Evolutionary conservation across 179 eudicot genomes (phyloP).

Genomic region (Heliamphora pulchella): DNA sequence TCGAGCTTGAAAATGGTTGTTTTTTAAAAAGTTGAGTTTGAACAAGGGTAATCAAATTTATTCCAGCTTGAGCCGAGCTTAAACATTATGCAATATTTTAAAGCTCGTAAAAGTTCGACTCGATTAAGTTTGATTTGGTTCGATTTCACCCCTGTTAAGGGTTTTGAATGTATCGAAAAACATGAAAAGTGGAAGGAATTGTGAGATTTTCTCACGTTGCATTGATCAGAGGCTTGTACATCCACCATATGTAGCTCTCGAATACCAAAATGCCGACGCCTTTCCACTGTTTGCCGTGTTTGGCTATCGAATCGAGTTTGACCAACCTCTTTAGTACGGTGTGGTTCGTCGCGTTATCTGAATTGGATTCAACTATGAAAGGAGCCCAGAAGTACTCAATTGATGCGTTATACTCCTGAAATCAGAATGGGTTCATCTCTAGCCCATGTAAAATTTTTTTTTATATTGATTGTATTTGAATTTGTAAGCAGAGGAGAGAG

Average conservation of each 20-base stretch:
- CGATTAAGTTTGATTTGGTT: too few relatives aligned
- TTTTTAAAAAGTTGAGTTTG: too few relatives aligned
- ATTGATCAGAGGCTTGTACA: constrained; percentile 80
- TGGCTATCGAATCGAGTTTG: constrained; percentile 62
- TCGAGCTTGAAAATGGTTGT: too few relatives aligned
- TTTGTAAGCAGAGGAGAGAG: background rate
- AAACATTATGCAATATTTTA: too few relatives aligned
- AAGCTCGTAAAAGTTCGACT: too few relatives aligned
- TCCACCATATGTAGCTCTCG: constrained; percentile 99
- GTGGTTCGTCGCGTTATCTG: constrained; percentile 84
- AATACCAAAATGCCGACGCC: constrained; percentile 71
- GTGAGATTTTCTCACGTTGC: constrained; percentile 54
- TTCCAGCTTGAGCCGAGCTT: too few relatives aligned
- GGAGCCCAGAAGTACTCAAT: constrained; percentile 98
- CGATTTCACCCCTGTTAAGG: too few relatives aligned
- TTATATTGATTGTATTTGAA: background rate
- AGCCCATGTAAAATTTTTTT: background rate
- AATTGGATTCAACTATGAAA: constrained; percentile 76
- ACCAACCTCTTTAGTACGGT: constrained; percentile 65
- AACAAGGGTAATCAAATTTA: too few relatives aligned
- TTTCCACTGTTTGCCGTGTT: constrained; percentile 70
- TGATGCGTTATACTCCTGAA: constrained; percentile 81
- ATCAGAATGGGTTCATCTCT: background rate
- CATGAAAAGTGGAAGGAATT: too few relatives aligned
- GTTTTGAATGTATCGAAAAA: too few relatives aligned